phyloP scores from a whole-genome alignment of 805 yeast genomes.

The Spathaspora boniae region DNA sequence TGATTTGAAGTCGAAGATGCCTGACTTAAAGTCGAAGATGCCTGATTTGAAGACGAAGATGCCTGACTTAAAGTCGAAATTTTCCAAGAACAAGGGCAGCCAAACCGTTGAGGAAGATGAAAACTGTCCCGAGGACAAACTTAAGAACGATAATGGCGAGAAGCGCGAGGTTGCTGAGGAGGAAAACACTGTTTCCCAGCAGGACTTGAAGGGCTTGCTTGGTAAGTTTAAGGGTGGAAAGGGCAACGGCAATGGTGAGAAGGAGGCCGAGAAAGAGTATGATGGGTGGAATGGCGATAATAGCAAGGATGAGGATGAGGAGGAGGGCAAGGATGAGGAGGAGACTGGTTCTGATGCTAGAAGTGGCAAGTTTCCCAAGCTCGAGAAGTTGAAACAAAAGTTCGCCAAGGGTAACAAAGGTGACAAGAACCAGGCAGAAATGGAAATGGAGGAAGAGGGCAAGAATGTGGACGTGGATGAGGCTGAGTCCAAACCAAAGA shows the following conservation, averaged over 20 bases:
- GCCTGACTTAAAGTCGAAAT: slow-evolving; percentile 1
- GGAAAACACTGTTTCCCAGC: not conserved
- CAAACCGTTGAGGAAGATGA: not conserved
- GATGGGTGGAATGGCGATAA: slow-evolving; percentile 1
- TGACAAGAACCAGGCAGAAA: not conserved
- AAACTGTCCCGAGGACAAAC: not conserved
- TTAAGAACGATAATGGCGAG: too few species aligned
- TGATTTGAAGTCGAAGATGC: slow-evolving; percentile 5
- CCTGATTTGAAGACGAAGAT: slow-evolving; percentile 4
- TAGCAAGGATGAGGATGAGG: not conserved
- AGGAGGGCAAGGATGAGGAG: not conserved
- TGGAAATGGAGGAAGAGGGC: not conserved
- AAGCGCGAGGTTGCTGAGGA: too few species aligned
- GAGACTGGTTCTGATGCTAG: slow-evolving; percentile 3
- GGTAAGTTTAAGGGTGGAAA: slow-evolving; percentile 2
- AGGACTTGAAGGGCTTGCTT: not conserved
- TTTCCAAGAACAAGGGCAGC: slow-evolving; percentile 1
- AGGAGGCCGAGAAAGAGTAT: not conserved
- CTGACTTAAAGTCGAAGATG: slow-evolving; percentile 3
- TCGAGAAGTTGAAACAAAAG: slow-evolving; percentile 3
- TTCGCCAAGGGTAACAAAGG: not conserved
- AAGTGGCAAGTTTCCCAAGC: not conserved
- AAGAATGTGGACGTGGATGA: not conserved
- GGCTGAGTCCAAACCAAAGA: too few species aligned
- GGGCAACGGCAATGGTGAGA: slow-evolving; percentile 1